These are phyloP conservation scores for Malus orientalis DNA, from an alignment of 306 rosid genomes.

Conservation along the genomic window DNA sequence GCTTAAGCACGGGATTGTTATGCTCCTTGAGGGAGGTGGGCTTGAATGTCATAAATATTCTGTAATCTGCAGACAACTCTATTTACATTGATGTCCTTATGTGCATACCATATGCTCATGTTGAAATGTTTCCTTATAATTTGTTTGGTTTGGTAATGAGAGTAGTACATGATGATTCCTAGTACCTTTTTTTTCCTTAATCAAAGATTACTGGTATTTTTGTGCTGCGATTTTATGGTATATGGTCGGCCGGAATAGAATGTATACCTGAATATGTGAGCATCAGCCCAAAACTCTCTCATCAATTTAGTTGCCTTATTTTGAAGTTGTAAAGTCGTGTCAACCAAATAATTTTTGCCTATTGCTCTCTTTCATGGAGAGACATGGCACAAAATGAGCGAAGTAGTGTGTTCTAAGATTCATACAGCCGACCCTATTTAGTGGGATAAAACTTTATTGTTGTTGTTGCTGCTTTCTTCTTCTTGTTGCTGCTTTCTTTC, in stretches of 20 bases:
- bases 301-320: neutral
- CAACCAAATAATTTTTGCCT: neutral
- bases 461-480: neutral
- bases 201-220: neutral
- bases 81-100: slow-evolving; percentile 12
- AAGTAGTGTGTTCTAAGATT: too few relatives aligned
- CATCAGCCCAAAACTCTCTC: neutral
- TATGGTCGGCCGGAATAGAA: neutral
- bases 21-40: slow-evolving; percentile 40
- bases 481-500: neutral
- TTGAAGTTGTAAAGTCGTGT: neutral
- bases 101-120: slow-evolving; percentile 22
- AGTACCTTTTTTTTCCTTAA: neutral
- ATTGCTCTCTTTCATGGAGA: neutral
- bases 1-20: slow-evolving; percentile 21
- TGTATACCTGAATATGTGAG: too few relatives aligned
- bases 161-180: slow-evolving; percentile 1
- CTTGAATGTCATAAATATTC: slow-evolving; percentile 34
- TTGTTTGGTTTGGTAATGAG: neutral
- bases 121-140: neutral
- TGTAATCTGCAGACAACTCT: slow-evolving; percentile 11
- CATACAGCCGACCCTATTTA: too few relatives aligned
- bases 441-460: too few relatives aligned
- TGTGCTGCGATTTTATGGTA: neutral
- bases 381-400: too few relatives aligned